Evolutionary conservation across 2,329 filamentous ascomycete species (phyloP), one percentile per base, ranked within the genome.

Genomic region (Diaporthe amygdali): DNA sequence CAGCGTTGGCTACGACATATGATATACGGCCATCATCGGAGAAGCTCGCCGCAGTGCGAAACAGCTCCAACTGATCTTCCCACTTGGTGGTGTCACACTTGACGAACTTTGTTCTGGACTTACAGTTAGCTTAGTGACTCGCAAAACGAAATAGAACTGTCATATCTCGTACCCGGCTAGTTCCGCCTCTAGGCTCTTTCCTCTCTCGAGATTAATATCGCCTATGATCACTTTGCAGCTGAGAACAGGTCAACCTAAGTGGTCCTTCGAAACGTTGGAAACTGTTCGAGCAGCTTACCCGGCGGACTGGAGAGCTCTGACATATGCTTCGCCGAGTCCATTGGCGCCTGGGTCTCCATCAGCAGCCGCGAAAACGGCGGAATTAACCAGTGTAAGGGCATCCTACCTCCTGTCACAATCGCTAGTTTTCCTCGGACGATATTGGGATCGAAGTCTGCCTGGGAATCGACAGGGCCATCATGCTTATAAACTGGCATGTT

Each of bases 1-100:
- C 80, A 3, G 79, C 79, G 69, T 81, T 81, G 10, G 80, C 79
- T 10, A 81, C 72, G 9, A 81, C 79, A 52, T 76, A 79, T 46
- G 75, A 74, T 20, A 81, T 75, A 47, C 75, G 76, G 2, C 75
- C 75, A n/a, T 74, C 76, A 2, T 72, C 74, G 0, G 77, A 78
- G 41, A 78, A 76, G 10, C 74, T 71, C 0, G 66, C 64, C 25
- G 79, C 79, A 27, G 74, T 73, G 22, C 72, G 61, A 41, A 81
- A 80, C 12, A 81, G 72, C 9, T 59, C 73, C 44, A 76, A 70
- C 70, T 81, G 79, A 37, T 80, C 77, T 9, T 78, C 76, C 80
- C 78, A 81, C 3, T 69, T 76, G 20, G 75, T 71, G 22, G 76
- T 74, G 70, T 81, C 74, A 69, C 80, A 81, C 64, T 74, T 71